Percentiles rank a stretch among this genome's conserved stretches.
Conservation (phyloP, 495 filamentous ascomycete genomes). For the Tetracladium setigerum region DNA sequence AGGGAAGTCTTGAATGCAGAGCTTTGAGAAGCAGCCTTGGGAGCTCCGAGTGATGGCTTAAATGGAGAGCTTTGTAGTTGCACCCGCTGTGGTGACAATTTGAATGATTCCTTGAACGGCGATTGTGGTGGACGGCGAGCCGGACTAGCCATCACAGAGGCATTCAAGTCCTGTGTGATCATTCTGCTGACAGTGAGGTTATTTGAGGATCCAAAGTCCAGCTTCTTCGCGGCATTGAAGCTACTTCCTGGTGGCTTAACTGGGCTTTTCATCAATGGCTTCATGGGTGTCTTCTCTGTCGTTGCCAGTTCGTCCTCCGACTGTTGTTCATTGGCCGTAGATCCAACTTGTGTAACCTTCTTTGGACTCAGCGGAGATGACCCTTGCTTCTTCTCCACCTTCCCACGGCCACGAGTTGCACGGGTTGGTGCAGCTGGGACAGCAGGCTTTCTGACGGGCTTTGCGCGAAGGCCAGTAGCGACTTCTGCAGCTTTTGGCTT, state of each 20-base stretch:
- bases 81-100: constrained; percentile 35
- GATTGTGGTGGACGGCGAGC: constrained; percentile 37
- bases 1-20: constrained; percentile 34
- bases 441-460: constrained; percentile 30
- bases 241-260: constrained; percentile 28
- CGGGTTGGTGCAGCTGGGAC: constrained; percentile 8
- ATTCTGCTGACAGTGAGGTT: constrained; percentile 7
- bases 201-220: constrained; percentile 15
- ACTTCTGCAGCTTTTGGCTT: constrained; percentile 25
- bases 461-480: constrained; percentile 33
- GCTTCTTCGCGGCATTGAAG: constrained; percentile 22
- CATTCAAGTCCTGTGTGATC: constrained; percentile 14
- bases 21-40: constrained; percentile 1
- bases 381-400: constrained; percentile 13
- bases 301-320: constrained; percentile 49
- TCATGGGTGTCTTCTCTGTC: constrained; percentile 38
- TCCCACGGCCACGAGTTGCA: constrained; percentile 16
- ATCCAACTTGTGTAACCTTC: constrained; percentile 42
- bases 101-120: constrained; percentile 41
- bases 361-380: constrained; percentile 42
- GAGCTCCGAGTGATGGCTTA: constrained; percentile 15
- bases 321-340: constrained; percentile 21
- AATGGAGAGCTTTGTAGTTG: constrained; percentile 14
- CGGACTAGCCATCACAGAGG: constrained; percentile 34
- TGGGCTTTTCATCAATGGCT: constrained; percentile 40